Evolutionary conservation across 2,329 filamentous ascomycete genomes (phyloP), one percentile per base, ranked within the genome.

Genomic region (Aspergillus brunneoviolaceus): DNA sequence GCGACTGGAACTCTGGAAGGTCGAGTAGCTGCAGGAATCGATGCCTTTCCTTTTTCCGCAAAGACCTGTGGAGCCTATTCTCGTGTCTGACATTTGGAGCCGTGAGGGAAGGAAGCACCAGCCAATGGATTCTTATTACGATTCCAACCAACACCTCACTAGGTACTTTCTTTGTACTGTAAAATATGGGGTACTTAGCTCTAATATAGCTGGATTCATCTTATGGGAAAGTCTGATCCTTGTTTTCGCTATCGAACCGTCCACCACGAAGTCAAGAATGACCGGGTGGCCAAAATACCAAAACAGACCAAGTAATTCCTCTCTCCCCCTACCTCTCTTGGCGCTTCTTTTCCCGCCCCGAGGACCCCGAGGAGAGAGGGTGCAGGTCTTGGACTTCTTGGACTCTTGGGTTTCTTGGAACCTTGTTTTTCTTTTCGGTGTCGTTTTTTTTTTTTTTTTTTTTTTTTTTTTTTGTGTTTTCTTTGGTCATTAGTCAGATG

Each of bases 321-420:
- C 39, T 54, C 25, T 7, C 25, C 27, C 25, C 39, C 42, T 29
- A 5, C 31, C 56, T 47, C 39, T 58, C 56, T 58, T 58, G 56
- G 57, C 57, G 33, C 23, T 35, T 33, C 39, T 45, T 45, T 39
- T 58, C 57, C 57, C 57, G 57, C 57, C 42, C 57, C 50, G 57
- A 54, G 56, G 56, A 53, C 33, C 33, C n/a, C 48, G 56, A 11
- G 33, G 14, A 35, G 33, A 27, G 33, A 35, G 33, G 33, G 33
- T 35, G 33, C 33, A 16, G 33, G 33, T 35, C 33, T 35, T 35
- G 33, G 33, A 16, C 4, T 19, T 45, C 39, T 45, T 45, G 39
- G 39, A 19, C 14, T 42, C 39, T 42, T 45, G 39, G 39, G 39
- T n/a, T 45, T 45, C 39, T 45, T 45, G 39, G 39, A 19, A 19